Evolutionary conservation across 2,329 filamentous ascomycete genomes (phyloP).

Genomic region (Trichoderma sp.): DNA sequence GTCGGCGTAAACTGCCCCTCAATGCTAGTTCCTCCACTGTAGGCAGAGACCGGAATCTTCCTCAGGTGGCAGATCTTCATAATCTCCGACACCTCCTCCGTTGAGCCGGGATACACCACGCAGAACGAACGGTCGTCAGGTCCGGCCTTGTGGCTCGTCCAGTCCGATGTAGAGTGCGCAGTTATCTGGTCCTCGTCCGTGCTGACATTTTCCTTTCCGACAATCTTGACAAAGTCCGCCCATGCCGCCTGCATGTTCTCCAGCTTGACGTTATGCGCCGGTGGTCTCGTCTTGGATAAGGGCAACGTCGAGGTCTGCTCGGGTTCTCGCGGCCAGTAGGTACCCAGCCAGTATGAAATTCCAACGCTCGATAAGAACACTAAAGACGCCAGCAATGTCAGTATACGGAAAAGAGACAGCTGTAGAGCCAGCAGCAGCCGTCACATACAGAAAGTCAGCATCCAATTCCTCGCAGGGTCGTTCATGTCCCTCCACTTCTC

Average conservation of each 20-base stretch:
- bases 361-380: conserved; percentile 53
- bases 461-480: conserved; percentile 47
- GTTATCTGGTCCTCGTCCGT: conserved; percentile 55
- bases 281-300: conserved; percentile 49
- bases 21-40: conserved; percentile 83
- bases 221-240: conserved; percentile 64
- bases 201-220: conserved; percentile 64
- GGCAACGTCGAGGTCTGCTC: conserved; percentile 59
- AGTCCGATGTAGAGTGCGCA: conserved; percentile 58
- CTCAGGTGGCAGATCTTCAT: conserved; percentile 85
- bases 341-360: conserved; percentile 59
- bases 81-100: conserved; percentile 79
- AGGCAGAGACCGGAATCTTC: conserved; percentile 80
- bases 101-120: conserved; percentile 73
- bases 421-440: too few relatives aligned
- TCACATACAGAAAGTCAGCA: conserved; percentile 53
- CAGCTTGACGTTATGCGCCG: conserved; percentile 57
- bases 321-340: conserved; percentile 49
- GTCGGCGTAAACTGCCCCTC: conserved; percentile 88
- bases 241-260: conserved; percentile 67
- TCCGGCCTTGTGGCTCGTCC: conserved; percentile 58
- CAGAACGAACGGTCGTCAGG: conserved; percentile 58
- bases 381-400: conserved; percentile 27
- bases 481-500: conserved; percentile 41
- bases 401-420: not conserved